These are phyloP conservation scores for Schizophyllum commune DNA, from an alignment of 1,284 basidiomycete genomes.

Conservation along the genomic window DNA sequence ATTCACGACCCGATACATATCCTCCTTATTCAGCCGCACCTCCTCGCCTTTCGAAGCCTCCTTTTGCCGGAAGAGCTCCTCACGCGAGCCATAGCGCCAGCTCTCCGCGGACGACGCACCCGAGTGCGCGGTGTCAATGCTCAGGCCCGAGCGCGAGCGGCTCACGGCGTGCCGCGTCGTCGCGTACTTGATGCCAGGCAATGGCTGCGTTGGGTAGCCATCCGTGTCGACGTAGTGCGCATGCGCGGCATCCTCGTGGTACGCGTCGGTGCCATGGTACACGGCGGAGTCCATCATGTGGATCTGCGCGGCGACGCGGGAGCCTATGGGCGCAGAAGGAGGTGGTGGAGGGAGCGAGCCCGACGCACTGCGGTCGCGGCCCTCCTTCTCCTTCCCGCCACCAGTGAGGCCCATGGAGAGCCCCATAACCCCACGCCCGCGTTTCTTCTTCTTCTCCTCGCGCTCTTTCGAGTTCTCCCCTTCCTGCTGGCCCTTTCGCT, in stretches of 20 bases:
- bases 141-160: background rate
- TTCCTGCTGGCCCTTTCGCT: background rate
- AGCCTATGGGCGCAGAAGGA: background rate
- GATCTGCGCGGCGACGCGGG: background rate
- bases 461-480: background rate
- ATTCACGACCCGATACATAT: background rate
- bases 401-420: background rate
- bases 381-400: background rate
- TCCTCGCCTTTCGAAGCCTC: no score
- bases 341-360: no score
- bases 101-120: background rate
- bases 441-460: background rate
- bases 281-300: background rate
- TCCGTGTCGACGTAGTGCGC: background rate
- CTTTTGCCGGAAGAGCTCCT: background rate
- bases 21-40: background rate
- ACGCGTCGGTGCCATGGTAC: background rate
- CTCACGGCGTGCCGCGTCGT: background rate
- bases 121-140: background rate
- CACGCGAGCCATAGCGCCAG: background rate
- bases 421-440: background rate
- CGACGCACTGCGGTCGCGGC: background rate
- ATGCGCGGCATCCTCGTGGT: background rate
- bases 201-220: background rate
- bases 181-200: background rate